Percentiles rank a stretch among this genome's conserved stretches.
phyloP scores from a whole-genome alignment of 495 filamentous ascomycete species.

The Aspergillus kassunensis region DNA sequence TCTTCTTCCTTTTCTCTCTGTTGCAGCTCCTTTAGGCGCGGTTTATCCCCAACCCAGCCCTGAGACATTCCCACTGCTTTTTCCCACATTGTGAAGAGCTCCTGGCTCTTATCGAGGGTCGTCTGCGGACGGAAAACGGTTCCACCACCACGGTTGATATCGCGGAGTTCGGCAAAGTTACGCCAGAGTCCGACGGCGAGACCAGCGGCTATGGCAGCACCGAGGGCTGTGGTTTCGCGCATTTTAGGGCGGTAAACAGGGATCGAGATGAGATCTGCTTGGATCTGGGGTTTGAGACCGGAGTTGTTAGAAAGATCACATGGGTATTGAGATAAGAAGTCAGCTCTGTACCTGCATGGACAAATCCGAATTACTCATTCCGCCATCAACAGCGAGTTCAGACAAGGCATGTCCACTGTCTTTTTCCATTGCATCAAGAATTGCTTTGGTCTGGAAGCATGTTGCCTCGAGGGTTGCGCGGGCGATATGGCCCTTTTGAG shows the following conservation, averaged over 20 bases:
- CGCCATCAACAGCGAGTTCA: conserved; percentile 84
- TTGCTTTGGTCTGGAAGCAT: conserved; percentile 93
- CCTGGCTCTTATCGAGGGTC: conserved; percentile 52
- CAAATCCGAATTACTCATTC: conserved; percentile 88
- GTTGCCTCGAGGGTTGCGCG: conserved; percentile 91
- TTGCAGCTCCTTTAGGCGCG: not conserved
- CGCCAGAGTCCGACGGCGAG: conserved; percentile 82
- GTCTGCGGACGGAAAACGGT: conserved; percentile 70
- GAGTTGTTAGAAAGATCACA: too few species aligned
- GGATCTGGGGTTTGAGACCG: conserved; percentile 27
- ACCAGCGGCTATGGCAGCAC: conserved; percentile 92
- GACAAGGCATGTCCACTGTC: conserved; percentile 79
- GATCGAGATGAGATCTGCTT: conserved; percentile 43
- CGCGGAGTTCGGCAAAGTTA: conserved; percentile 70
- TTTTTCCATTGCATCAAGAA: conserved; percentile 90
- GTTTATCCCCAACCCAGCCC: conserved; percentile 57
- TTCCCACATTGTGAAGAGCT: conserved; percentile 73
- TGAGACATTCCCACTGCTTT: conserved; percentile 81
- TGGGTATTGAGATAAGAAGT: not conserved
- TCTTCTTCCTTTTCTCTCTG: not conserved
- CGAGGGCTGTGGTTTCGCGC: conserved; percentile 91
- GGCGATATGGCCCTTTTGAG: conserved; percentile 84
- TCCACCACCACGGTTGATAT: conserved; percentile 70
- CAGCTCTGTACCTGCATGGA: conserved; percentile 68
- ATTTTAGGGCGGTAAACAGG: conserved; percentile 54